Conservation (phyloP, 2,329 filamentous ascomycete genomes). For the Arthrinium puccinioides region DNA sequence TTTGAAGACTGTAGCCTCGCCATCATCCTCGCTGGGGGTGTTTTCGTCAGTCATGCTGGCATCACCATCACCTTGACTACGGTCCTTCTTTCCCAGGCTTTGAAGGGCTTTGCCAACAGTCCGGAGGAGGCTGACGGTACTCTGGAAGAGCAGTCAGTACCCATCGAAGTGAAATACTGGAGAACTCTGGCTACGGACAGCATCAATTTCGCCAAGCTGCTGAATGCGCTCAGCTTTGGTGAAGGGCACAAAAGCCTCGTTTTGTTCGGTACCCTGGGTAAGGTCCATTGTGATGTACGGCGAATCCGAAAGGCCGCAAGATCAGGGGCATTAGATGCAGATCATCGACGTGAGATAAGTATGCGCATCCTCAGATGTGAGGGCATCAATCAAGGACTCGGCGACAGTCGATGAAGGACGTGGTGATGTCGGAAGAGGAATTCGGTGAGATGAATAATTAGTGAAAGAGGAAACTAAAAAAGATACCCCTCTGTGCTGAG, state of each 20-base stretch:
- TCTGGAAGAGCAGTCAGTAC: conserved; percentile 21
- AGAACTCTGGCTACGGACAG: conserved; percentile 30
- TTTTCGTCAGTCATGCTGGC: conserved; percentile 25
- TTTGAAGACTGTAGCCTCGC: conserved; percentile 50
- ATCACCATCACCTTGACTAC: conserved; percentile 13
- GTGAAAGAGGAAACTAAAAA: too few species aligned
- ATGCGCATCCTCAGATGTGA: too few species aligned
- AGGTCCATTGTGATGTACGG: too few species aligned
- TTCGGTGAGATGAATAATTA: too few species aligned
- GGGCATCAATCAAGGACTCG: too few species aligned
- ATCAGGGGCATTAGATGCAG: too few species aligned
- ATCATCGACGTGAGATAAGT: too few species aligned
- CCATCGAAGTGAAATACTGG: neutral
- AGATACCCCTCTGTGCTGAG: too few species aligned
- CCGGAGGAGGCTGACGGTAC: conserved; percentile 39
- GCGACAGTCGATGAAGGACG: too few species aligned
- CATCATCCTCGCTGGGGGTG: conserved; percentile 4
- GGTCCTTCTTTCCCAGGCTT: conserved; percentile 47
- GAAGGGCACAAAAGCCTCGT: conserved; percentile 42
- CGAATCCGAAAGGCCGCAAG: too few species aligned
- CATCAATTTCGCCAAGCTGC: conserved; percentile 74
- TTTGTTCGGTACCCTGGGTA: neutral
- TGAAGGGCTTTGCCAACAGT: conserved; percentile 56
- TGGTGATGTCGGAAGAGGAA: too few species aligned
- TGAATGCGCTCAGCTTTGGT: conserved; percentile 71